Conservation (phyloP, 371 early-diverging fungal species). For the Smittium culicis region DNA sequence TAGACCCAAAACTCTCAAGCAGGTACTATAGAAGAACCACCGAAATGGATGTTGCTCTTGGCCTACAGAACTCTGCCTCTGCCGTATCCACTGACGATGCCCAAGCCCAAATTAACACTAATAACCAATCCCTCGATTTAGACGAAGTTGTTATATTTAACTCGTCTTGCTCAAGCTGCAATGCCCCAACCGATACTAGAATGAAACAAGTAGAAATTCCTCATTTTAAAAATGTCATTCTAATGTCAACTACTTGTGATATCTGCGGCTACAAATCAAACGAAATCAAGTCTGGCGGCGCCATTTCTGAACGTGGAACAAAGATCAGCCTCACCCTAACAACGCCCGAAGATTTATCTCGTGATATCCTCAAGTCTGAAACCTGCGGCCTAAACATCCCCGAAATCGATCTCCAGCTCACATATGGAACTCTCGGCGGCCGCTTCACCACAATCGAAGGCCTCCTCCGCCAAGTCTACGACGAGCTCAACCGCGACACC, state of each 20-base stretch:
- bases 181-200: conserved; percentile 65
- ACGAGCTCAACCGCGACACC: conserved; percentile 56
- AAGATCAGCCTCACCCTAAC: conserved; percentile 64
- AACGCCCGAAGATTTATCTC: conserved; percentile 71
- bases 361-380: conserved; percentile 91
- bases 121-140: conserved; percentile 31
- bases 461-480: conserved; percentile 70
- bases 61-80: conserved; percentile 46
- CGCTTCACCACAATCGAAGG: conserved; percentile 94
- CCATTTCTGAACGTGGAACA: conserved; percentile 63
- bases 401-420: conserved; percentile 65
- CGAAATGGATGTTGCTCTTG: conserved; percentile 65
- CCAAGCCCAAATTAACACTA: conserved; percentile 36
- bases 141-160: conserved; percentile 51
- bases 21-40: conserved; percentile 52
- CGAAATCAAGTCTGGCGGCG: conserved; percentile 90
- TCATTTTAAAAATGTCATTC: conserved; percentile 88
- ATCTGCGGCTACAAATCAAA: conserved; percentile 86
- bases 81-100: conserved; percentile 30
- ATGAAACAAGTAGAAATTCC: conserved; percentile 88
- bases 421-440: conserved; percentile 88
- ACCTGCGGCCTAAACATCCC: conserved; percentile 82
- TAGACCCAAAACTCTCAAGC: conserved; percentile 62
- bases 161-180: conserved; percentile 77
- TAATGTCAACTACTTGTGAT: conserved; percentile 91